Conservation (phyloP, 768 basidiomycete species). For the Collybia mongolica region DNA sequence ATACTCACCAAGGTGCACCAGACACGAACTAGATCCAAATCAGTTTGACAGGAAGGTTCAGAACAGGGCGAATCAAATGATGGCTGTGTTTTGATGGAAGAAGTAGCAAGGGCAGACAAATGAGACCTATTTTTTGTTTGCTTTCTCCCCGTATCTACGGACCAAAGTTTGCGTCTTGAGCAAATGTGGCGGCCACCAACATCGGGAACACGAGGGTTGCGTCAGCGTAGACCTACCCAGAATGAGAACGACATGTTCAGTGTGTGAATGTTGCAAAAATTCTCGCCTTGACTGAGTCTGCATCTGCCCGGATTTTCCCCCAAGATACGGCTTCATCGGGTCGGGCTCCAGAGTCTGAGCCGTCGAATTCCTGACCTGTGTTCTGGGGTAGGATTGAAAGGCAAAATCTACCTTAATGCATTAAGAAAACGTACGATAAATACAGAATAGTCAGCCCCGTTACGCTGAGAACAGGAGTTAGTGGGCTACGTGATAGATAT, state of each 20-base stretch:
- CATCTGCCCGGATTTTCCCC: slow-evolving; percentile 92
- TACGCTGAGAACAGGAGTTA: slow-evolving; percentile 56
- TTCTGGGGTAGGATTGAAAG: slow-evolving; percentile 50
- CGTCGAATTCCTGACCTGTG: slow-evolving; percentile 99
- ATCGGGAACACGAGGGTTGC: slow-evolving; percentile 96
- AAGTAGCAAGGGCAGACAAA: background rate
- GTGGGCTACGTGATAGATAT: slow-evolving; percentile 4
- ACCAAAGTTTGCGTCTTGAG: slow-evolving; percentile 32
- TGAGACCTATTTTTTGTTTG: background rate
- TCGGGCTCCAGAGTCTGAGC: slow-evolving; percentile 94
- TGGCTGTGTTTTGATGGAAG: too few relatives aligned
- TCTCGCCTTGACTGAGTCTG: slow-evolving; percentile 78
- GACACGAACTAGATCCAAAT: too few relatives aligned
- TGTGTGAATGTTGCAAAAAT: background rate
- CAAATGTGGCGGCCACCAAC: slow-evolving; percentile 93
- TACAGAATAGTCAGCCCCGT: slow-evolving; percentile 96
- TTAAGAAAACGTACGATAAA: slow-evolving; percentile 66
- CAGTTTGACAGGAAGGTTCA: too few relatives aligned
- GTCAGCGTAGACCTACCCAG: slow-evolving; percentile 79
- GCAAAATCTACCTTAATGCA: background rate
- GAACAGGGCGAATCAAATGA: too few relatives aligned
- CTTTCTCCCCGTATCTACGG: background rate
- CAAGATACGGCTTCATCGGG: slow-evolving; percentile 98
- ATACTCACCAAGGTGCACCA: too few relatives aligned
- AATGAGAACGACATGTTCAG: slow-evolving; percentile 6